Base-by-base conservation (phyloP, 805 yeast genomes). In the Diddensiella caesifluorescens region DNA sequence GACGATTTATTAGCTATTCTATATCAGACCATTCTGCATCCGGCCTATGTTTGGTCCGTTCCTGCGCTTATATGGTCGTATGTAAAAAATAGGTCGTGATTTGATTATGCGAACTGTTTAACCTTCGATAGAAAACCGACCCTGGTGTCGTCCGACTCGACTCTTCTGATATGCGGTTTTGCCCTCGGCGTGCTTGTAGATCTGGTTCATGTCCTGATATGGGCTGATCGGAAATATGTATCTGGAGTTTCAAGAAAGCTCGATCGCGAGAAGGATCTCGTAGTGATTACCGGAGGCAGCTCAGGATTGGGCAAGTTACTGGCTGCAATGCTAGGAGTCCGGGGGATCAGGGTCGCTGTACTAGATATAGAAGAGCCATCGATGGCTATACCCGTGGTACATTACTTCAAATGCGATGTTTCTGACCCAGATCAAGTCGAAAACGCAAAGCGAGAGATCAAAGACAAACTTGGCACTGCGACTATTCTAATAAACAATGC, bases 401-500 rank as follows among this genome's bases (percentile, higher is more conserved):
- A 58, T 19, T 86, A 76, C 57, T 75, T 71, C 49, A 48, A 63
- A 34, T 85, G 95, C 59, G 95, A 90, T 61, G 85, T 89, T 1
- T 67, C 87, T 29, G 60, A 74, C 39, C 48, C 69, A 13, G 54
- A 60, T 2, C 68, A 73, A 16, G 73, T 88, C 4, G 51, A 57
- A 18, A 53, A 56, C 3, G 57, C 69, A 29, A 68, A 70, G 4
- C 54, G 56, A 4, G 40, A 38, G 12, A 73, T 87, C 19, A 56
- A 55, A 29, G 36, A 54, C 7, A 70, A 70, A 26, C 49, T 77
- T 29, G 94, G 95, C 0, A 48, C 47, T 0, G 80, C 84, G 1
- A 73, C 87, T 0, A 69, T 89, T 1, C 63, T 90, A 12, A 73
- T 90, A 38, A 89, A 89, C 62, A 89, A 90, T 58, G 97, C 97